Evolutionary conservation across 495 filamentous ascomycete species (phyloP), one percentile per base, ranked within the genome.

Genomic region (Halenospora varia): DNA sequence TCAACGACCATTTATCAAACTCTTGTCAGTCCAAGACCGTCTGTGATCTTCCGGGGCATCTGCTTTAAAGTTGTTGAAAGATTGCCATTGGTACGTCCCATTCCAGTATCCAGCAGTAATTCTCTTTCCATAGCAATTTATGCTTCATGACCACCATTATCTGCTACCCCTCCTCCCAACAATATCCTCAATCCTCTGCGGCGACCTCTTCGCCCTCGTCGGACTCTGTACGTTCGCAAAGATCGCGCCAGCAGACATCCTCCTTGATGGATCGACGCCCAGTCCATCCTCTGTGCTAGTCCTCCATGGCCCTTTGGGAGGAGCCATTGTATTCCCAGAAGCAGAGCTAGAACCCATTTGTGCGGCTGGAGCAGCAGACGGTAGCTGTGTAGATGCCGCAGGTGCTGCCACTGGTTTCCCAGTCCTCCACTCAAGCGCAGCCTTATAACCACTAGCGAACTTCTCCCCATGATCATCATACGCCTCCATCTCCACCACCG

Each of bases 401-500:
- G 42, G 42, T 20, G 42, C 42, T n/a, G n/a, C n/a, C n/a, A n/a
- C n/a, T 6, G 23, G 23, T 49, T 19, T 49, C 47, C 3, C 10
- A 10, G 9, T 29, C 29, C 51, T 25, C 56, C 55, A 25, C 15
- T 46, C 35, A 2, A 66, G 39, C 4, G 56, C 52, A 15, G 51
- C 9, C 24, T 54, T 41, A 35, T 65, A 65, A 17, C 18, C 8
- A 10, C 15, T 48, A 1, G 53, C 10, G 10, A 49, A 35, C n/a
- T 52, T 15, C 13, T 59, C 25, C 2, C 51, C 56, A 15, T 62
- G 56, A 10, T 2, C 26, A 25, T 66, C 59, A 35, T 66, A 66
- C 8, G 26, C 29, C 18, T 62, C 53, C 11, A 66, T 18, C 25
- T 62, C 59, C 1, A 44, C 19, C 0, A 47, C 42, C 1, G 45